Evolutionary conservation across 208 protist species (phyloP), one percentile per base, ranked within the genome.

Genomic region (Trypanosoma platydactyli): DNA sequence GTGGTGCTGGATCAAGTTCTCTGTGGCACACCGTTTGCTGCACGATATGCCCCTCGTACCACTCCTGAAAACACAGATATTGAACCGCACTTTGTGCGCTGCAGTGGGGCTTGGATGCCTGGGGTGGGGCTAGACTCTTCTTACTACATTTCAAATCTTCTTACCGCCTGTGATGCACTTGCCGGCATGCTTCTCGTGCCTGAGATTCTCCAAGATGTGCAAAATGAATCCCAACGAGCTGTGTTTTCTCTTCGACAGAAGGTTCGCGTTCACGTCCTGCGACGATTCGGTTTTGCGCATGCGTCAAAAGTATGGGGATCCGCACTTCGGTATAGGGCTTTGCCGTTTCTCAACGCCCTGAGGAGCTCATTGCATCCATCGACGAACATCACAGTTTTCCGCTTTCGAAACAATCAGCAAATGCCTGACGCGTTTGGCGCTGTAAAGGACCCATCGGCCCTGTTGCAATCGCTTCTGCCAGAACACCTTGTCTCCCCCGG

Each of bases 121-220:
- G 73, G 71, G 22, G 64, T 77, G 12, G 80, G 80, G 9, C 61
- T 76, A 30, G 80, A 85, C 55, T 68, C 68, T 15, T 65, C 64
- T 6, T 63, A 57, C 58, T 78, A 85, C 68, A 42, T 69, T 27
- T 66, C 75, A 11, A 61, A 70, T 35, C 52, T 78, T 55, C 63
- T 85, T 59, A n/a, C 54, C 11, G 75, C 67, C 12, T 77, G 60
- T 42, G 75, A 81, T 53, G 69, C 70, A 25, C 76, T 85, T 58
- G 68, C 71, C 22, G 66, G 51, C 18, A 62, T 68, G 57, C 40
- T 75, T 15, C 53, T 22, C 1, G 60, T 76, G 56, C 54, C 52
- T 7, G 71, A 65, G 20, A 57, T 44, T 1, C 15, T 60, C 1
- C 20, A 64, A 33, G 13, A 27, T 15, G 30, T 41, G 5, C 49